These are phyloP conservation scores for Talaromyces islandicus DNA, from an alignment of 2,329 filamentous ascomycete genomes.

Conservation along the genomic window DNA sequence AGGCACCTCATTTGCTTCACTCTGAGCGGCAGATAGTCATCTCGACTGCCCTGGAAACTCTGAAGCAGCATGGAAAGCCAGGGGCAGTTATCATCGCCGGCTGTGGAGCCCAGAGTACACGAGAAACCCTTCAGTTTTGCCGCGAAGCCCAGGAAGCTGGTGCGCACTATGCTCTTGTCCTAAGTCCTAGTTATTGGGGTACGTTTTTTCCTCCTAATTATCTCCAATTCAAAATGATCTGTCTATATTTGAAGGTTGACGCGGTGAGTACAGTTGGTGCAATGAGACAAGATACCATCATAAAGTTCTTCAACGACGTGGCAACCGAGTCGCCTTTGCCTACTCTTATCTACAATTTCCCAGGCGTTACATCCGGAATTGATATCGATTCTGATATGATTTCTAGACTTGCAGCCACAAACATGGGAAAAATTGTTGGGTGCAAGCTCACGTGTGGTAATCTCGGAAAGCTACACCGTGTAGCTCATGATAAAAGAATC, in stretches of 20 bases:
- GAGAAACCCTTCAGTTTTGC: slow-evolving; percentile 57
- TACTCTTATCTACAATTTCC: slow-evolving; percentile 58
- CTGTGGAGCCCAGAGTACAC: slow-evolving; percentile 62
- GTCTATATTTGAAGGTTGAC: neutral
- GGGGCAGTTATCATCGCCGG: slow-evolving; percentile 56
- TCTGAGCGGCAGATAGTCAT: slow-evolving; percentile 47
- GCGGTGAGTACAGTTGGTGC: neutral
- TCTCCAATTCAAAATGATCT: neutral
- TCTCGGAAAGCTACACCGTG: slow-evolving; percentile 33
- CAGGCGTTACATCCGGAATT: slow-evolving; percentile 55
- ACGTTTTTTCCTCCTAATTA: slow-evolving; percentile 38
- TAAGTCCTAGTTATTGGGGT: slow-evolving; percentile 54
- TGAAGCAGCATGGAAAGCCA: neutral
- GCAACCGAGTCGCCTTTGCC: slow-evolving; percentile 42
- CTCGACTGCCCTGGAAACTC: slow-evolving; percentile 39
- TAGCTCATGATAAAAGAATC: slow-evolving; percentile 16
- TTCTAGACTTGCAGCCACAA: slow-evolving; percentile 40
- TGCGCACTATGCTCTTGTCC: slow-evolving; percentile 51
- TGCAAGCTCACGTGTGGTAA: slow-evolving; percentile 48
- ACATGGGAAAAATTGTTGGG: slow-evolving; percentile 57
- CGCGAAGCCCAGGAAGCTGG: slow-evolving; percentile 27
- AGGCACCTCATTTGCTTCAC: slow-evolving; percentile 46
- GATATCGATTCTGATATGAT: slow-evolving; percentile 57
- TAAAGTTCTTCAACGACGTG: slow-evolving; percentile 20
- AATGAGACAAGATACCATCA: neutral